Conservation (phyloP, 441 rosid genomes). For the Corymbia citriodora region DNA sequence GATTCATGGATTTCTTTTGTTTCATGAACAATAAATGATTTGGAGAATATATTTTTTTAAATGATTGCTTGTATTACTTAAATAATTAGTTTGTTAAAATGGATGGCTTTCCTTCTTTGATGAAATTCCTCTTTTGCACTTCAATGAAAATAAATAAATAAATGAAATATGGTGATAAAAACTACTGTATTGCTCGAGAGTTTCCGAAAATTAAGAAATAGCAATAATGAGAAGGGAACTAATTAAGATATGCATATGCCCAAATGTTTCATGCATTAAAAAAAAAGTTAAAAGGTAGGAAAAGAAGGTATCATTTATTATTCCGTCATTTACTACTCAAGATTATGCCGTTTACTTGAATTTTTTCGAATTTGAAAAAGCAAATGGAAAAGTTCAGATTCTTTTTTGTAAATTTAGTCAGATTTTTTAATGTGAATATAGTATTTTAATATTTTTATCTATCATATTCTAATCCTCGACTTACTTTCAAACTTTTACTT, state of each 20-base stretch:
- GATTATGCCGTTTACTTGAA: not conserved
- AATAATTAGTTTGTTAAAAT: not conserved
- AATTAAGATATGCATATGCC: not conserved
- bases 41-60: accelerated
- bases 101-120: not conserved
- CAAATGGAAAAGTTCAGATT: not conserved
- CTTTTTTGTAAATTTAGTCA: not conserved
- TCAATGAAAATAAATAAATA: too few species aligned
- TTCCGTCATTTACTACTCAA: not conserved
- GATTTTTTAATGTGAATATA: too few species aligned
- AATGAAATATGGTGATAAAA: too few species aligned
- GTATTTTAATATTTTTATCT: too few species aligned
- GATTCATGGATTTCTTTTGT: accelerated
- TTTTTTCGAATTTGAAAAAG: not conserved
- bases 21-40: not conserved
- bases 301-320: not conserved
- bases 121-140: not conserved
- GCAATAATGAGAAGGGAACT: not conserved
- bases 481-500: too few species aligned
- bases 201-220: too few species aligned
- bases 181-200: not conserved
- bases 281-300: not conserved
- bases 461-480: too few species aligned
- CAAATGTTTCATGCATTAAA: not conserved
- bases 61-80: accelerated